Percentiles rank a stretch among this genome's conserved stretches.
Evolutionary conservation across 192 early-diverging fungal species (phyloP).

Genomic region (Backusella tuberculispora): DNA sequence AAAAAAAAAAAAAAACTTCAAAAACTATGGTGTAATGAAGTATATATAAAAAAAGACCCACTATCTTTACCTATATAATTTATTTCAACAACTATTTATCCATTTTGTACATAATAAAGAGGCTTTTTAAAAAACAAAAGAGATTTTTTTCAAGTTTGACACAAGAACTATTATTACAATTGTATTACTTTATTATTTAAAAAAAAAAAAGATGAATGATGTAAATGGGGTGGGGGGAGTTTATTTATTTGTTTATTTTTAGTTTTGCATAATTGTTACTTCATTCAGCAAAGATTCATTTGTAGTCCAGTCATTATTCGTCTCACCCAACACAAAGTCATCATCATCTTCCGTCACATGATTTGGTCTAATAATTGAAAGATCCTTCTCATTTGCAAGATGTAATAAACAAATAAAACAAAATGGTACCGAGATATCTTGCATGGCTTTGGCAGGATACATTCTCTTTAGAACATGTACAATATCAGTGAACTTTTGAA

Average conservation of each 20-base stretch:
- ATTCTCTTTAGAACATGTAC: slow-evolving; percentile 71
- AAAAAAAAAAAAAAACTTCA: background rate
- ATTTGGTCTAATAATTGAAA: slow-evolving; percentile 42
- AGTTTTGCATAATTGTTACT: slow-evolving; percentile 35
- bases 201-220: background rate
- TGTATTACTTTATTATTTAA: background rate
- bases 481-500: slow-evolving; percentile 75
- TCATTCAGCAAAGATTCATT: slow-evolving; percentile 29
- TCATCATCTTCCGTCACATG: slow-evolving; percentile 12
- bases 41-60: no score
- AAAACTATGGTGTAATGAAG: no score
- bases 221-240: no score
- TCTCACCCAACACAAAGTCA: slow-evolving; percentile 35
- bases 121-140: background rate
- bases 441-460: slow-evolving; percentile 78
- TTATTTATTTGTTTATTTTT: background rate
- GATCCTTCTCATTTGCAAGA: slow-evolving; percentile 91
- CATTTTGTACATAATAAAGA: slow-evolving; percentile 10
- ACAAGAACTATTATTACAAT: background rate
- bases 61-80: background rate
- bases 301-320: slow-evolving; percentile 5
- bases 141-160: background rate
- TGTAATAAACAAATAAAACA: slow-evolving; percentile 98
- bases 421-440: slow-evolving; percentile 95
- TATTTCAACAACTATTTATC: background rate